phyloP scores from a whole-genome alignment of 495 filamentous ascomycete genomes.

The Neurospora sublineolata region DNA sequence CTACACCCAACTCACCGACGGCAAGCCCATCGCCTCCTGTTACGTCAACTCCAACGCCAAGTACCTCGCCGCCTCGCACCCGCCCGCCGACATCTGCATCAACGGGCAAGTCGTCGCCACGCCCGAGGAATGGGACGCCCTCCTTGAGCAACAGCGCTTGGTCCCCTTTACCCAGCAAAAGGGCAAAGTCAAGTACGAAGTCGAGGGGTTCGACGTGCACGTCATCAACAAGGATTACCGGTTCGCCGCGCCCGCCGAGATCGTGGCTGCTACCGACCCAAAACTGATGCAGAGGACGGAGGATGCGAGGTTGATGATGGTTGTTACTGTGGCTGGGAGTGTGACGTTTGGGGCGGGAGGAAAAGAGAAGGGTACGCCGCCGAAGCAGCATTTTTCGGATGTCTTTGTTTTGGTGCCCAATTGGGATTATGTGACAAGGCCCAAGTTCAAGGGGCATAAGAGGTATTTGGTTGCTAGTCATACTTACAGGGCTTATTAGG shows the following conservation, averaged over 20 bases:
- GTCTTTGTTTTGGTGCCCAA: conserved; percentile 70
- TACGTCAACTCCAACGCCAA: conserved; percentile 28
- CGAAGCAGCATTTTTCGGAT: conserved; percentile 59
- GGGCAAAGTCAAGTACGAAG: conserved; percentile 35
- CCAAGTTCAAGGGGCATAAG: conserved; percentile 25
- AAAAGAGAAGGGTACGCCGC: conserved; percentile 24
- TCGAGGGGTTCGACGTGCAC: conserved; percentile 60
- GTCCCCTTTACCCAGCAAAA: background rate
- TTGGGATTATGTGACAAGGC: conserved; percentile 37
- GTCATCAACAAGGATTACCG: conserved; percentile 57
- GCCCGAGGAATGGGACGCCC: conserved; percentile 26
- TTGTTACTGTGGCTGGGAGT: conserved; percentile 54
- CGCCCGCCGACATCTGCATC: conserved; percentile 33
- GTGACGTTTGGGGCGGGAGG: conserved; percentile 25
- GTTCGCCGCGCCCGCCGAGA: conserved; percentile 21
- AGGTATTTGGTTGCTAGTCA: conserved; percentile 63
- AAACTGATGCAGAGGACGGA: conserved; percentile 9
- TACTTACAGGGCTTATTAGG: conserved; percentile 44
- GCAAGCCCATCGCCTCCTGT: conserved; percentile 19
- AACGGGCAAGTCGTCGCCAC: conserved; percentile 29
- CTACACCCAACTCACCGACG: conserved; percentile 28
- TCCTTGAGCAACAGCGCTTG: conserved; percentile 26
- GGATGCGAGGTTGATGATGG: conserved; percentile 54
- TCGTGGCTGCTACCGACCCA: conserved; percentile 7
- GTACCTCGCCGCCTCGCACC: conserved; percentile 20